These are phyloP conservation scores for Lantana camara DNA, from an alignment of 257 asterid genomes.

Conservation along the genomic window DNA sequence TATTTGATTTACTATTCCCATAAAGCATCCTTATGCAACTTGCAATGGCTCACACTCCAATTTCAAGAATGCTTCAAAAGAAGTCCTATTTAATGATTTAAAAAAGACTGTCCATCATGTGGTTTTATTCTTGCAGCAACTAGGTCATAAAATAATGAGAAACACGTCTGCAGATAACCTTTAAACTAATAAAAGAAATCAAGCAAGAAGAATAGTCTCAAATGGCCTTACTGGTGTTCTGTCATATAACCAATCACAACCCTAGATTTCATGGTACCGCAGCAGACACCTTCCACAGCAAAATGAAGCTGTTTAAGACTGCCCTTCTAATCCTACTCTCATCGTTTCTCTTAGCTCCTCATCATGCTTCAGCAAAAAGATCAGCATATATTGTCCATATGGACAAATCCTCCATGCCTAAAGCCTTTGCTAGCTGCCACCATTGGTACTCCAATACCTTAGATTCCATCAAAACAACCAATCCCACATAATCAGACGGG, in stretches of 20 bases:
- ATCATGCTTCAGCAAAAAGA: slow-evolving; percentile 35
- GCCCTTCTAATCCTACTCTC: slow-evolving; percentile 31
- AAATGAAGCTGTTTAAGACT: slow-evolving; percentile 29
- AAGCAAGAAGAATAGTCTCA: not conserved
- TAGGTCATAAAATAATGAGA: slow-evolving; percentile 7
- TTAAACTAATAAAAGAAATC: slow-evolving; percentile 3
- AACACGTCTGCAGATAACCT: slow-evolving; percentile 4
- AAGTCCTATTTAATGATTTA: slow-evolving; percentile 7
- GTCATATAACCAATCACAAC: not conserved
- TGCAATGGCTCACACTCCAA: not conserved
- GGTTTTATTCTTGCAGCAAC: slow-evolving; percentile 22
- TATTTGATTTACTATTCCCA: not conserved
- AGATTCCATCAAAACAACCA: slow-evolving; percentile 26
- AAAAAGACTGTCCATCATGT: slow-evolving; percentile 13
- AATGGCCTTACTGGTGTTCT: not conserved
- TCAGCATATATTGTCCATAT: slow-evolving; percentile 52
- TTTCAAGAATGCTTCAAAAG: not conserved
- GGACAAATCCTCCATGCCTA: slow-evolving; percentile 57
- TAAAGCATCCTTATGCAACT: not conserved
- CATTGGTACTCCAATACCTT: slow-evolving; percentile 49
- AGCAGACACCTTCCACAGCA: slow-evolving; percentile 1
- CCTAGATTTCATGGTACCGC: not conserved
- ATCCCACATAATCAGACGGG: not conserved
- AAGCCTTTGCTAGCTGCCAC: slow-evolving; percentile 36
- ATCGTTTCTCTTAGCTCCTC: slow-evolving; percentile 25